Conservation (phyloP, 352 stramenopile species). For the Halophytophthora batemanensis region DNA sequence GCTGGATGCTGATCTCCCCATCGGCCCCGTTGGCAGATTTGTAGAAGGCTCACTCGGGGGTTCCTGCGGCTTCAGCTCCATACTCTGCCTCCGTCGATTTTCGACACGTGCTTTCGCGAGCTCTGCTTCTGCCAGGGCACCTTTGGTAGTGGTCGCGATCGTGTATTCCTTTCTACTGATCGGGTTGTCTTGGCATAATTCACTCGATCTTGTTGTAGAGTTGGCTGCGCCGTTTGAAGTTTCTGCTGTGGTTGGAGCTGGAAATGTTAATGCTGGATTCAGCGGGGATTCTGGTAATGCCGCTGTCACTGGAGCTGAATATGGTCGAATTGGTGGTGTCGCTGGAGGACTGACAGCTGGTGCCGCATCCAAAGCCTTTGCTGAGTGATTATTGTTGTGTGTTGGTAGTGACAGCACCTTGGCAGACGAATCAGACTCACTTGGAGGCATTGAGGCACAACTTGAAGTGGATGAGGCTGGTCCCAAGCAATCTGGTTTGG, state of each 20-base stretch:
- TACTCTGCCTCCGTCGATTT: slow-evolving; percentile 51
- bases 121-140: slow-evolving; percentile 62
- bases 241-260: neutral
- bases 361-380: no score
- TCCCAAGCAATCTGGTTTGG: neutral
- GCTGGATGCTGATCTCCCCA: neutral
- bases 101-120: slow-evolving; percentile 69
- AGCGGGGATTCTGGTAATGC: no score
- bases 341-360: no score
- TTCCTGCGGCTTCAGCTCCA: slow-evolving; percentile 38
- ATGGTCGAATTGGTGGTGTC: no score
- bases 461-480: neutral
- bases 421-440: no score
- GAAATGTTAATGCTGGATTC: no score
- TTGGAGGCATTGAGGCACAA: neutral
- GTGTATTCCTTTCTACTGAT: slow-evolving; percentile 30
- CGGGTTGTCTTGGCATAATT: neutral
- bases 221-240: neutral
- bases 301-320: no score
- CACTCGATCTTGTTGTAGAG: neutral
- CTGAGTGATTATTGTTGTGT: no score
- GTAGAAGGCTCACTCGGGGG: neutral
- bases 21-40: neutral
- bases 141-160: slow-evolving; percentile 47
- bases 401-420: no score